A percentile compares a stretch with the other conserved stretches of the same genome.
Conservation (phyloP, 805 yeast species). For the Wickerhamiella australiensis region DNA sequence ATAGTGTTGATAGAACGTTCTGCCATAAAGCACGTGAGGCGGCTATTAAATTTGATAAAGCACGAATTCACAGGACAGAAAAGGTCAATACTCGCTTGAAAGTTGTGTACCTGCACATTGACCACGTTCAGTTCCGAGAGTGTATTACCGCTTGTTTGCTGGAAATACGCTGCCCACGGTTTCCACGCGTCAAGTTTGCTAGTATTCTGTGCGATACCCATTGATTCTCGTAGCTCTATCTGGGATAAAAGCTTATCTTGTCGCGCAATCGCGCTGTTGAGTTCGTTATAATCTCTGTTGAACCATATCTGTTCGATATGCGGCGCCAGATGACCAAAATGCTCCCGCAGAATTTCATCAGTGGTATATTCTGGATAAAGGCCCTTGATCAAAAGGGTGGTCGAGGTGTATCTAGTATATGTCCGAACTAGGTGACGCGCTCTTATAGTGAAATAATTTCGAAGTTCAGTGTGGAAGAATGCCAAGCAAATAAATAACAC, state of each 20-base stretch:
- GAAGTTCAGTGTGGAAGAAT: conserved; percentile 42
- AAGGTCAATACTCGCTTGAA: conserved; percentile 39
- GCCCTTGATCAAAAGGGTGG: conserved; percentile 59
- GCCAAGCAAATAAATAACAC: conserved; percentile 47
- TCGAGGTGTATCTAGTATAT: conserved; percentile 19
- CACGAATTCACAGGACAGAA: conserved; percentile 27
- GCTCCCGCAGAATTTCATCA: conserved; percentile 40
- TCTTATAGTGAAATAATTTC: conserved; percentile 38
- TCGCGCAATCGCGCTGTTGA: conserved; percentile 27
- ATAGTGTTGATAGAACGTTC: conserved; percentile 30
- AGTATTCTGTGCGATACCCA: background rate
- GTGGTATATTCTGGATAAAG: conserved; percentile 40
- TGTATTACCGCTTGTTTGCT: background rate
- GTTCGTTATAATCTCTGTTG: conserved; percentile 35
- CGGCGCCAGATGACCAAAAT: conserved; percentile 45
- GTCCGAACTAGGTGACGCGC: conserved; percentile 32
- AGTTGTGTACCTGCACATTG: conserved; percentile 44
- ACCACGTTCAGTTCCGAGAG: conserved; percentile 20
- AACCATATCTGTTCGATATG: conserved; percentile 50
- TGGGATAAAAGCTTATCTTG: conserved; percentile 26
- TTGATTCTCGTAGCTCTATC: conserved; percentile 29
- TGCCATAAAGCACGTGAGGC: conserved; percentile 49
- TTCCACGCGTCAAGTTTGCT: background rate
- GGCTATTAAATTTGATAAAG: conserved; percentile 50
- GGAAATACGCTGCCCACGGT: background rate